phyloP scores from a whole-genome alignment of 1,284 basidiomycete species.

The Golubevia sp. region DNA sequence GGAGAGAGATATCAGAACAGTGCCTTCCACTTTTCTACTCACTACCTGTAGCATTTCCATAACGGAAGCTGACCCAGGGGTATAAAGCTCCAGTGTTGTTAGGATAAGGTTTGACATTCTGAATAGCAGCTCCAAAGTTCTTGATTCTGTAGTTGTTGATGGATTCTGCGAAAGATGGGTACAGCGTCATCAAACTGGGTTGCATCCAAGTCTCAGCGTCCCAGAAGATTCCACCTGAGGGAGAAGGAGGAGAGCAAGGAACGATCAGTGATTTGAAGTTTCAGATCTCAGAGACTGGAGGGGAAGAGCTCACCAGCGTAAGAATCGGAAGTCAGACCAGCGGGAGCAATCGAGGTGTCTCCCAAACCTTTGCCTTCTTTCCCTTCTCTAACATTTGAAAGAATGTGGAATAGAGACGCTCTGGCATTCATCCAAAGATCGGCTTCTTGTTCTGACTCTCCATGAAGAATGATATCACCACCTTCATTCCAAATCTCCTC shows the following conservation, averaged over 20 bases:
- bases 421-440: slow-evolving; percentile 30
- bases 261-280: slow-evolving; percentile 2
- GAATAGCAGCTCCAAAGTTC: slow-evolving; percentile 8
- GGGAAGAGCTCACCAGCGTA: slow-evolving; percentile 13
- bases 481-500: slow-evolving; percentile 19
- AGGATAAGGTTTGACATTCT: slow-evolving; percentile 16
- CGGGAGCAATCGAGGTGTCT: slow-evolving; percentile 44
- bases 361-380: slow-evolving; percentile 27
- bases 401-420: slow-evolving; percentile 34
- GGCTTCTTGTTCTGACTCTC: slow-evolving; percentile 9
- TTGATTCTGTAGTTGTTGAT: slow-evolving; percentile 37
- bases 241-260: not conserved
- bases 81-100: slow-evolving; percentile 30
- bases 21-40: not conserved
- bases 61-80: slow-evolving; percentile 35
- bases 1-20: not conserved
- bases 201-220: slow-evolving; percentile 43
- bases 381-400: slow-evolving; percentile 31
- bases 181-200: slow-evolving; percentile 29
- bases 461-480: slow-evolving; percentile 36
- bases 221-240: slow-evolving; percentile 30
- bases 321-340: slow-evolving; percentile 35
- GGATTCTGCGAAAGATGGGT: slow-evolving; percentile 31
- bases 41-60: slow-evolving; percentile 26
- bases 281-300: too few relatives aligned